Conservation (phyloP, 129 eudicot species). For the Silybum marianum region DNA sequence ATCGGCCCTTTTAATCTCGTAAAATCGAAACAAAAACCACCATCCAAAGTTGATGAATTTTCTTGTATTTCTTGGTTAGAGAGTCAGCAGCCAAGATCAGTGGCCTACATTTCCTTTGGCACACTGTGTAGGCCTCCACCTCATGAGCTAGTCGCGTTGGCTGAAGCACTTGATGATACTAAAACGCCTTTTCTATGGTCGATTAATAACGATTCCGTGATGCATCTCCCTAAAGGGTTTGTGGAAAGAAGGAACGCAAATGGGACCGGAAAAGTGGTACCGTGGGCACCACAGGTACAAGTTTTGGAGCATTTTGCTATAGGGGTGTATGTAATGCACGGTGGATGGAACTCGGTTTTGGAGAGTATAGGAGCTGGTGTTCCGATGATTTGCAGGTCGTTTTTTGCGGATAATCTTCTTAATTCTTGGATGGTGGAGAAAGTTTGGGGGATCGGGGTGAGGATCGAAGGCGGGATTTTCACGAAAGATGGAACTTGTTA, state of each 20-base stretch:
- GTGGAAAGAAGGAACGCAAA: conserved; percentile 25
- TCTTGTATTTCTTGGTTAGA: conserved; percentile 60
- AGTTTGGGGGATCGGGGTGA: conserved; percentile 54
- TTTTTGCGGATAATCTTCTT: conserved; percentile 59
- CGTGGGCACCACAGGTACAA: conserved; percentile 77
- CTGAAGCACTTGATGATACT: conserved; percentile 51
- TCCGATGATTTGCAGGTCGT: conserved; percentile 68
- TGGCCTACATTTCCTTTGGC: conserved; percentile 69
- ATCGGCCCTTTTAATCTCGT: conserved; percentile 55
- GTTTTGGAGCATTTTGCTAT: conserved; percentile 43
- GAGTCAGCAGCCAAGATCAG: conserved; percentile 38
- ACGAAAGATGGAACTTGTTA: conserved; percentile 39
- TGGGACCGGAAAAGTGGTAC: conserved; percentile 48
- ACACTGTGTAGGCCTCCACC: conserved; percentile 46
- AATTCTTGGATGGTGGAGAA: conserved; percentile 55
- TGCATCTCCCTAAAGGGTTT: conserved; percentile 44
- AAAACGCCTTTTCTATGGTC: conserved; percentile 63
- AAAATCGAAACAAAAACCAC: conserved; percentile 24
- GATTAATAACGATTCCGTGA: conserved; percentile 25
- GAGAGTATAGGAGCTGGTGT: conserved; percentile 60
- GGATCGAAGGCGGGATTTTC: conserved; percentile 46
- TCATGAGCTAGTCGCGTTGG: conserved; percentile 51
- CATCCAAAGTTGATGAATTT: conserved; percentile 25
- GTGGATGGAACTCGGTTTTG: conserved; percentile 75
- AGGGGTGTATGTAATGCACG: conserved; percentile 57